Evolutionary conservation across 192 early-diverging fungal genomes (phyloP).

Genomic region (Backusella parvicylindrica): DNA sequence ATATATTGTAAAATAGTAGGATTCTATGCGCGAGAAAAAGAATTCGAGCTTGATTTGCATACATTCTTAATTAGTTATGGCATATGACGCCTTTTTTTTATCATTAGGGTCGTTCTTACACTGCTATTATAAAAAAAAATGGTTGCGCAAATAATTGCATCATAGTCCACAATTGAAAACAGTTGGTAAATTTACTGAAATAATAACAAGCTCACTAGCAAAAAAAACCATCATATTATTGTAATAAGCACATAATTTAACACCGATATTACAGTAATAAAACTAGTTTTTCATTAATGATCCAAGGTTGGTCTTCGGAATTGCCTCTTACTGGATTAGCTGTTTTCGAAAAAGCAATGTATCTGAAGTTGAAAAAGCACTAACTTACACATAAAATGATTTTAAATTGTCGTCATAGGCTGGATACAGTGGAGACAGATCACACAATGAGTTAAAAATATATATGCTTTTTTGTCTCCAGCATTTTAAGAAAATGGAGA

Average conservation of each 20-base stretch:
- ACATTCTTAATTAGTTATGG: background rate
- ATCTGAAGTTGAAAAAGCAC: background rate
- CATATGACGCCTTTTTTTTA: background rate
- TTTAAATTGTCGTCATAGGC: background rate
- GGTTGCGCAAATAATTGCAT: background rate
- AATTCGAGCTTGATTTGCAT: background rate
- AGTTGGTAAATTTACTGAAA: background rate
- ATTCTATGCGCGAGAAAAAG: background rate
- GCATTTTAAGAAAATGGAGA: background rate
- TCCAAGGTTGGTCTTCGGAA: background rate
- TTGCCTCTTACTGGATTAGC: background rate
- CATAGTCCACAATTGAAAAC: background rate
- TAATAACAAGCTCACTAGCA: background rate
- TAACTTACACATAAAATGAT: background rate
- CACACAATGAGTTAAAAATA: background rate
- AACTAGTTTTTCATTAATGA: background rate
- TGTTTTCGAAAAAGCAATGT: background rate
- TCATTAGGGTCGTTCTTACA: background rate
- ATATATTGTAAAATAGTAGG: background rate
- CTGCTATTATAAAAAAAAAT: background rate
- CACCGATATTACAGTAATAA: background rate
- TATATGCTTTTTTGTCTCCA: background rate
- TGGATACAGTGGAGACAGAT: background rate
- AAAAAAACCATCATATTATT: background rate
- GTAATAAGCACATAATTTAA: background rate